Evolutionary conservation across 352 stramenopile genomes (phyloP), one percentile per base, ranked within the genome.

Genomic region (Phytophthora fragariaefolia): DNA sequence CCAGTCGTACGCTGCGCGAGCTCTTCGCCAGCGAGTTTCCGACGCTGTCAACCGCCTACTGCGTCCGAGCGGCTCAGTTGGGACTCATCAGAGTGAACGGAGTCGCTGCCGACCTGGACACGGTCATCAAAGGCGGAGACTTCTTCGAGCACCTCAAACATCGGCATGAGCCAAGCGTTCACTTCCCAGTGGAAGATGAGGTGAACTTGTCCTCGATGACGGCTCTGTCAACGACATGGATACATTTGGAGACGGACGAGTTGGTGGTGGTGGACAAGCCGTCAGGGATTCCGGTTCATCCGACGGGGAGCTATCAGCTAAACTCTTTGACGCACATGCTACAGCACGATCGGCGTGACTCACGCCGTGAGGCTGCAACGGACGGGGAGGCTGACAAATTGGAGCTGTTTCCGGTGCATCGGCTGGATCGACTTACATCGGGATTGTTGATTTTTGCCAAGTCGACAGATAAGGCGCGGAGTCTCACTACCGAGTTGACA

Each of bases 361-460:
- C 76, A 23, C 48, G 59, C 27, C 24, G 24, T 34, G 24, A 54
- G 50, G 17, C 15, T 24, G 10, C 27, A 54, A 65, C 5, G 12
- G 30, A 62, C 7, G 32, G 57, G 23, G 66, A 85, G 15, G 55
- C 27, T 20, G 27, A 76, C 18, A 42, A 69, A n/a, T 53, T 75
- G 2, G 52, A 81, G 59, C 66, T 96, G 20, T 82, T 87, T 40
- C 75, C 92, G 8, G 91, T 98, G 42, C 94, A 99, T 79, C 94
- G 96, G 20, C 71, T 99, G 17, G 96, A 99, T 83, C 83, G 93
- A 54, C 72, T 99, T 10, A 99, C 96, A 20, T 98, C 91, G 0
- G 83, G 83, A 4, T 61, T 92, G 23, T 40, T 90, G 27, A 54
- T 92, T 15, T 69, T 92, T 7, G 76, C 79, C 59, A 92, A 88